Base-by-base conservation (phyloP, 2,329 filamentous ascomycete genomes). In the Emericellopsis atlantica region DNA sequence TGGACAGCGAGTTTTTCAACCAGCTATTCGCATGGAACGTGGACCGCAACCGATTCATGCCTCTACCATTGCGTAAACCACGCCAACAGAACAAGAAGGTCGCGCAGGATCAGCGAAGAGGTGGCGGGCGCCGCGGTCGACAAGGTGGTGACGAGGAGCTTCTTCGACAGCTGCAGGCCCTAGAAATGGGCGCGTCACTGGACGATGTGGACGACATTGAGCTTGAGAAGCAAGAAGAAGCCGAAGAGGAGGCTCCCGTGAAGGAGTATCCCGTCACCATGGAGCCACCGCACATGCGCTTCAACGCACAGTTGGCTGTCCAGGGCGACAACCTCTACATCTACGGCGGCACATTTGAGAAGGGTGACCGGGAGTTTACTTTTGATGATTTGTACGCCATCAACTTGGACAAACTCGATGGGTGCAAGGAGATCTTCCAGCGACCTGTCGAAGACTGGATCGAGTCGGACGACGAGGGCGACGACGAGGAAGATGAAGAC, bases 1-100 rank as follows among this genome's bases (percentile, higher is more conserved):
- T 98, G 49, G 90, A 98, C 41, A 94, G 86, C 55, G 89, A 95
- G 58, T 98, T 98, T 62, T 98, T 96, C 66, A 90, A 95, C 52
- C 76, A 81, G 42, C 64, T 96, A 21, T 93, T 84, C 53, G 84
- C 89, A 5, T 96, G 89, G 86, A 95, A 94, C 54, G 79, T 95
- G 46, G 92, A 96, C 53, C 77, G 90, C 44, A 98, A 98, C 57
- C 74, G 92, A 8, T 96, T 95, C 65, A 95, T 96, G 67, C 85
- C 84, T 2, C 69, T 96, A 36, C 67, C 69, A 9, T 66, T 96
- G 36, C 74, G 89, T 40, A 85, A 87, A 50, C 76, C 86, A 2
- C 79, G 87, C 22, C 66, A 72, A 16, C 74, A 75, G 37, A 83
- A 80, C 50, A 49, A 53, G 39, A 71, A 69, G 31, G 64, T 62